Evolutionary conservation across 495 filamentous ascomycete genomes (phyloP), one percentile per base, ranked within the genome.

Genomic region (Aspergillus asperescens): DNA sequence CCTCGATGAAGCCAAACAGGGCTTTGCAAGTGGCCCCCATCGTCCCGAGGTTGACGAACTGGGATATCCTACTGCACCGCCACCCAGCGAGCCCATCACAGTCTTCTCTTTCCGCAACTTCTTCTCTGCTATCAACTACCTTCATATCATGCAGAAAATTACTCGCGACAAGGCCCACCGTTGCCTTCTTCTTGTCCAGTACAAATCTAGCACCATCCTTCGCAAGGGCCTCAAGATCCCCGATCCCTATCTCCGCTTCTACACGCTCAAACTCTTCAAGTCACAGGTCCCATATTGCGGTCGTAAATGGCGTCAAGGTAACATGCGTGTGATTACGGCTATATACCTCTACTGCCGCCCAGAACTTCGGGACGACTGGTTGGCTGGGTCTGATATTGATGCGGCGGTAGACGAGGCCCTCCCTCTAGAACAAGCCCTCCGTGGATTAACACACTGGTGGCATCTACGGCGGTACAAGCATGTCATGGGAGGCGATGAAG

Each of bases 261-360:
- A 96, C 72, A 95, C 92, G 7, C 83, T 98, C 61, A 98, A 98
- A 64, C 80, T 98, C 0, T 96, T 96, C 82, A 98, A 98, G 68
- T 89, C 87, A 50, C 94, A 97, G 63, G 93, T 97, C 1, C 93
- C 93, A 12, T 98, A 94, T 72, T 97, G 93, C 67, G 92, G 93
- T 16, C 84, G 93, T 12, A 98, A 98, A 71, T 98, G 93, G 93
- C 83, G 93, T 15, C 93, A 98, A 74, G 82, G 83, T 48, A 96
- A 98, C 65, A 98, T 98, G 93, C 86, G 91, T 45, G 91, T 97
- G 57, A 98, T 98, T 64, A 98, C 93, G 0, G 91, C 90, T 16
- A 87, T 97, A 2, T 98, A 95, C 60, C 73, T 98, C 25, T 88
- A 95, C 69, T 95, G 90, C 64, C 78, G 88, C 2, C 92, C 92